Evolutionary conservation across 495 filamentous ascomycete species (phyloP), one percentile per base, ranked within the genome.

Genomic region (Podospora appendiculata): DNA sequence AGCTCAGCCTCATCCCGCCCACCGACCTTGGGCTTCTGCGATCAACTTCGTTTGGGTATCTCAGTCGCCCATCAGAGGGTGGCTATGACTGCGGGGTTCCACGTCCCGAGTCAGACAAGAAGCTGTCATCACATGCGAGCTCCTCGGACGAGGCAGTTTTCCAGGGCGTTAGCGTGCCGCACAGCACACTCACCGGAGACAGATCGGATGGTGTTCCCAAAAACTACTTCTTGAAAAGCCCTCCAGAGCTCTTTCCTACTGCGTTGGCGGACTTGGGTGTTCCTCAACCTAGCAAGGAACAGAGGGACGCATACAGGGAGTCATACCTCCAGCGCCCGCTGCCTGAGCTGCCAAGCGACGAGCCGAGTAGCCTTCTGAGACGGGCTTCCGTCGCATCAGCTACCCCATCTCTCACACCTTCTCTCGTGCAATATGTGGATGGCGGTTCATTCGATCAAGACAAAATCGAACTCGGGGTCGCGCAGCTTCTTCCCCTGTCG

Each of bases 241-340:
- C 70, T 8, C 66, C 67, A 6, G 58, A 59, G 41, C 53, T 66
- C 4, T 63, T 62, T 3, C 50, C 56, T 3, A 14, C 16, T 3
- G 19, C 38, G 5, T 18, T 38, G 32, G 45, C 57, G 11, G 49
- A 25, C 13, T 10, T 34, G 4, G 3, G 25, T 19, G 35, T 58
- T 14, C 57, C 58, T 19, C 55, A 64, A 53, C 58, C 50, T 51
- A 63, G 60, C 44, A 61, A 58, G 59, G 55, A 39, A 8, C 35
- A 38, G 12, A 53, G 56, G 43, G 57, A 56, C 48, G 61, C 13
- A 18, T 64, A 34, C 25, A n/a, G 41, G 25, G 51, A 58, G n/a
- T 52, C 64, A 10, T 63, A 67, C 41, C 48, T 69, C 32, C 67
- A 70, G 48, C 64, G 72, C 0, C 71, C 72, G n/a, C 47, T 78